Conservation (phyloP, 257 asterid species). For the Paulownia fortunei region DNA sequence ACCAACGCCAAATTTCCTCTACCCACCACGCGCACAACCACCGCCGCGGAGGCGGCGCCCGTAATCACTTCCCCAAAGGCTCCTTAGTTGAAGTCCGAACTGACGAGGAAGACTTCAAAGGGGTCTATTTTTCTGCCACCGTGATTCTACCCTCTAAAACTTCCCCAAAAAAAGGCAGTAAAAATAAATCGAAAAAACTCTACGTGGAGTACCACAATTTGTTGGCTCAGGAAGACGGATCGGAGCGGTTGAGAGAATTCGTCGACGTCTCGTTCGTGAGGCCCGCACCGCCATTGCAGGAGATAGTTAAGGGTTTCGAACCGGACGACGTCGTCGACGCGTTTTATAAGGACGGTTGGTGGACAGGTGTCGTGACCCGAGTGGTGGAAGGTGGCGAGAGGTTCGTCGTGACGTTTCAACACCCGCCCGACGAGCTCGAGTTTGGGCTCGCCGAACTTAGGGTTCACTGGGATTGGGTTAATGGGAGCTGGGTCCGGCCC, state of each 20-base stretch:
- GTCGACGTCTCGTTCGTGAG: conserved; percentile 44
- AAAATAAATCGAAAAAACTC: conserved; percentile 21
- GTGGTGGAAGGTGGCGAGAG: conserved; percentile 35
- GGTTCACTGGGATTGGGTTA: conserved; percentile 69
- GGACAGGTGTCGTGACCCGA: conserved; percentile 56
- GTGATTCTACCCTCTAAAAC: conserved; percentile 15
- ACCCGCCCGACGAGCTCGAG: conserved; percentile 65
- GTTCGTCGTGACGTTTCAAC: conserved; percentile 48
- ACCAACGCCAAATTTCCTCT: conserved; percentile 7
- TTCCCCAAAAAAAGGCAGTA: conserved; percentile 18
- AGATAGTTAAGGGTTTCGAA: conserved; percentile 30
- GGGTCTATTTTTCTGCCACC: conserved; percentile 56
- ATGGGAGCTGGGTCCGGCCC: conserved; percentile 62
- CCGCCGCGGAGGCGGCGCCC: conserved; percentile 18
- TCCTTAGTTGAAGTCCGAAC: conserved; percentile 54
- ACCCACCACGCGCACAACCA: not conserved
- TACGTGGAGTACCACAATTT: conserved; percentile 57
- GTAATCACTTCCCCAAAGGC: conserved; percentile 28
- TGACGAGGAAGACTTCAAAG: conserved; percentile 57
- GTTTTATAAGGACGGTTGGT: conserved; percentile 69
- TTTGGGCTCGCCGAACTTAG: conserved; percentile 59
- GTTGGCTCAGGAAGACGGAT: conserved; percentile 42
- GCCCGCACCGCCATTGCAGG: conserved; percentile 53
- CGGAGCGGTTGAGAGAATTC: conserved; percentile 46
- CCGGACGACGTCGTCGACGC: conserved; percentile 67